A percentile compares a stretch with the other conserved stretches of the same genome.
These are phyloP conservation scores for Hygrocybe punicea DNA, from an alignment of 768 basidiomycete species.

Conservation along the genomic window DNA sequence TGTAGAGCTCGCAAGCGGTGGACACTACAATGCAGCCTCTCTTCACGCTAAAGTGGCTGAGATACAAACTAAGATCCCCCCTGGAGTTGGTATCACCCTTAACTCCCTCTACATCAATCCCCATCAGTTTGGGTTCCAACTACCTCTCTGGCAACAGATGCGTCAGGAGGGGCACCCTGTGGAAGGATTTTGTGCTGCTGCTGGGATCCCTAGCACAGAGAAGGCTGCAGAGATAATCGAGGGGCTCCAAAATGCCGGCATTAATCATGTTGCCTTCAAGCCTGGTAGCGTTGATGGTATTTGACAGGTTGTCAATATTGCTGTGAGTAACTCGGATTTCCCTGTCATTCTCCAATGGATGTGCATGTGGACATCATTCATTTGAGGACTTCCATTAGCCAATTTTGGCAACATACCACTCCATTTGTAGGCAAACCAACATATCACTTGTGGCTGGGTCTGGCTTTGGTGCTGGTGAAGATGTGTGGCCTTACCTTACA, in stretches of 20 bases:
- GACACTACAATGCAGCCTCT: constrained; percentile 75
- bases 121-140: constrained; percentile 94
- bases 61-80: constrained; percentile 79
- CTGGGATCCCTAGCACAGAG: too few relatives aligned
- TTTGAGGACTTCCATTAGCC: too few relatives aligned
- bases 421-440: constrained; percentile 86
- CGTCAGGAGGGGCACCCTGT: constrained; percentile 87
- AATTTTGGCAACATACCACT: constrained; percentile 81
- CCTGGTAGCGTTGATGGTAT: too few relatives aligned
- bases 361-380: too few relatives aligned
- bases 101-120: constrained; percentile 99
- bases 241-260: too few relatives aligned
- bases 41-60: constrained; percentile 88
- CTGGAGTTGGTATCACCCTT: constrained; percentile 90
- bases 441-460: constrained; percentile 90
- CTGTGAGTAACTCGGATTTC: too few relatives aligned
- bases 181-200: too few relatives aligned
- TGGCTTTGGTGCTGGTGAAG: constrained; percentile 76
- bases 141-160: constrained; percentile 98
- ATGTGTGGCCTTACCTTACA: too few relatives aligned
- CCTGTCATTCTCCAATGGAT: too few relatives aligned
- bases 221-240: too few relatives aligned
- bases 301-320: too few relatives aligned
- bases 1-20: constrained; percentile 96
- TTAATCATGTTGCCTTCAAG: too few relatives aligned